Evolutionary conservation across 768 basidiomycete genomes (phyloP).

Genomic region (Psilocybe cubensis): DNA sequence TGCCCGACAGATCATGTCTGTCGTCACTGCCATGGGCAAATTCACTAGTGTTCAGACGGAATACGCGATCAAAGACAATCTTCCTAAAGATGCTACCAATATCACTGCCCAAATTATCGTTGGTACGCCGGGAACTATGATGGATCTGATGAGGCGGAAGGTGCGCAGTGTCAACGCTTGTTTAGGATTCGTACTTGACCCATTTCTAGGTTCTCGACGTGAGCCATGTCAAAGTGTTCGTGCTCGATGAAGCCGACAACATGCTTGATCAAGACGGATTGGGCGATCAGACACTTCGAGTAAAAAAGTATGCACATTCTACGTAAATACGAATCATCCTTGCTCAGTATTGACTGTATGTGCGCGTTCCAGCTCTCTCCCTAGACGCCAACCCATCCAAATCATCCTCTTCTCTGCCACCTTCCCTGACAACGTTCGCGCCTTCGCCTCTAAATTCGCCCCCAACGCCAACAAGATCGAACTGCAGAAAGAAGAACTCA

Average conservation of each 20-base stretch:
- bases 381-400: slow-evolving; percentile 55
- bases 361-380: slow-evolving; percentile 50
- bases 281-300: slow-evolving; percentile 90
- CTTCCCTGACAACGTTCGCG: slow-evolving; percentile 91
- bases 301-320: slow-evolving; percentile 94
- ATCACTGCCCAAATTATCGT: slow-evolving; percentile 92
- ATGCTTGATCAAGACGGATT: slow-evolving; percentile 96
- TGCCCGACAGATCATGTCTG: slow-evolving; percentile 96
- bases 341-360: not conserved
- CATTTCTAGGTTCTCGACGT: slow-evolving; percentile 67
- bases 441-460: slow-evolving; percentile 92
- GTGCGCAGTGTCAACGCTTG: slow-evolving; percentile 25
- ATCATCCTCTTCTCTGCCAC: slow-evolving; percentile 98
- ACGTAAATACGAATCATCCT: too few relatives aligned
- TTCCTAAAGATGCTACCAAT: slow-evolving; percentile 63
- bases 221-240: slow-evolving; percentile 85
- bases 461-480: slow-evolving; percentile 96
- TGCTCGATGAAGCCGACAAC: slow-evolving; percentile 98
- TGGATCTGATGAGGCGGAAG: slow-evolving; percentile 77
- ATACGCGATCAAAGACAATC: slow-evolving; percentile 92
- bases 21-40: slow-evolving; percentile 93
- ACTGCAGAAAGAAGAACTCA: slow-evolving; percentile 90
- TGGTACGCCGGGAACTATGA: slow-evolving; percentile 95
- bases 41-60: slow-evolving; percentile 92
- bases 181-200: not conserved